Percentiles rank a stretch among this genome's conserved stretches.
Evolutionary conservation across 495 filamentous ascomycete species (phyloP).

Genomic region (Gamarada debralockiae): DNA sequence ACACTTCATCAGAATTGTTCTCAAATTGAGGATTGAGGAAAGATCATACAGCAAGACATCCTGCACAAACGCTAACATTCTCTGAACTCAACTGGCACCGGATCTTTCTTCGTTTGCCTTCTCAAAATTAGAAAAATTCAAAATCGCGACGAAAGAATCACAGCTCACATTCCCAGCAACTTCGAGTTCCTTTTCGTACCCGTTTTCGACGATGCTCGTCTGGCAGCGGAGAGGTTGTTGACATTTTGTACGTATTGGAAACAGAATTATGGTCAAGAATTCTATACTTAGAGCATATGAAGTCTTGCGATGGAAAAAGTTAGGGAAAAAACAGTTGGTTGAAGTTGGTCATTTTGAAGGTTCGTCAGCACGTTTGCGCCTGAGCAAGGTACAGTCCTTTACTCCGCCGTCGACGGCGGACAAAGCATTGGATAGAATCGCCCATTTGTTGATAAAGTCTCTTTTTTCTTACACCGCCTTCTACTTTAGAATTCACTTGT

Average conservation of each 20-base stretch:
- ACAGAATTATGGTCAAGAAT: too few relatives aligned
- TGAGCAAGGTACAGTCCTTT: background rate
- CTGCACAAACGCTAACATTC: slow-evolving; percentile 37
- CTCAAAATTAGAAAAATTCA: slow-evolving; percentile 4
- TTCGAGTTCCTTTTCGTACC: slow-evolving; percentile 51
- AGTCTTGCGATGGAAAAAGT: too few relatives aligned
- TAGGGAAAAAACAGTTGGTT: too few relatives aligned
- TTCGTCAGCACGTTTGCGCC: background rate
- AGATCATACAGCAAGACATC: slow-evolving; percentile 32
- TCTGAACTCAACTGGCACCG: slow-evolving; percentile 37
- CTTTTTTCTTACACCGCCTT: too few relatives aligned
- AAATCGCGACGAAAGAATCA: background rate
- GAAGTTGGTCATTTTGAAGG: background rate
- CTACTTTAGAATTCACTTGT: too few relatives aligned
- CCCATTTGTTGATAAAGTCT: background rate
- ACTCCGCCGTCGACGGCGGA: background rate
- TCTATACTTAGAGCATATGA: too few relatives aligned
- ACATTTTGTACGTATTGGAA: background rate
- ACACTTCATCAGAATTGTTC: background rate
- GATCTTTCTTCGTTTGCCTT: slow-evolving; percentile 44
- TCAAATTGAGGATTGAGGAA: background rate
- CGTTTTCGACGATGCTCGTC: slow-evolving; percentile 34
- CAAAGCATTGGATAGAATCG: background rate
- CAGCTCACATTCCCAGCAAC: slow-evolving; percentile 52
- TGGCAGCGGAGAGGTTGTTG: background rate